A percentile compares a stretch with the other conserved stretches of the same genome.
These are phyloP conservation scores for Lipomyces lipofer DNA, from an alignment of 805 yeast species.

Conservation along the genomic window DNA sequence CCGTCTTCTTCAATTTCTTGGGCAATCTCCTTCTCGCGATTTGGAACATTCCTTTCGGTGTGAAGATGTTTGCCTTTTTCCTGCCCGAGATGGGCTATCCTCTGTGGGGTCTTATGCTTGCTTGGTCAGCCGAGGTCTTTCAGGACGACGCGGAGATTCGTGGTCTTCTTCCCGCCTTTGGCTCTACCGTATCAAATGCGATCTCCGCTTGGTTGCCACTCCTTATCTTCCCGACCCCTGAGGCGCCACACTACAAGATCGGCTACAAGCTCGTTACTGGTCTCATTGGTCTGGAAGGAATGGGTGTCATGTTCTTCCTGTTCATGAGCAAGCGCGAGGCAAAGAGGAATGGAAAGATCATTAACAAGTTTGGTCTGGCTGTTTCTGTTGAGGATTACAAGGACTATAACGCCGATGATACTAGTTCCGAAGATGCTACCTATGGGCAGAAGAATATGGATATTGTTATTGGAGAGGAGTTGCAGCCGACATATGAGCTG, in stretches of 20 bases:
- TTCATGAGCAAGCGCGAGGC: constrained; percentile 17
- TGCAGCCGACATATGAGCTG: too few relatives aligned
- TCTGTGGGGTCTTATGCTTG: constrained; percentile 29
- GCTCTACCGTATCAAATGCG: constrained; percentile 38
- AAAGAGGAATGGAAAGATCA: not conserved
- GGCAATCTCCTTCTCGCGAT: constrained; percentile 42
- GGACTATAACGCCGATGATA: not conserved
- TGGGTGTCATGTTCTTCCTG: constrained; percentile 21
- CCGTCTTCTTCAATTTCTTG: constrained; percentile 8
- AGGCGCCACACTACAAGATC: constrained; percentile 35
- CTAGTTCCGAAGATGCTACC: too few relatives aligned
- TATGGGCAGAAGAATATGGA: too few relatives aligned
- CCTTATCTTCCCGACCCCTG: constrained; percentile 43
- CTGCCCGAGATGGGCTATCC: constrained; percentile 18
- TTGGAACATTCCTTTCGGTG: constrained; percentile 46
- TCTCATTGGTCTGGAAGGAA: constrained; percentile 4
- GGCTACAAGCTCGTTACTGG: constrained; percentile 32
- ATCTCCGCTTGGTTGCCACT: constrained; percentile 45
- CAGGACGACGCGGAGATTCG: constrained; percentile 37
- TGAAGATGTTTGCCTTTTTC: constrained; percentile 31
- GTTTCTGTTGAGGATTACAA: constrained; percentile 19
- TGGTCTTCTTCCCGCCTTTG: constrained; percentile 37
- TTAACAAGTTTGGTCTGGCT: constrained; percentile 21
- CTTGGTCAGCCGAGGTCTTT: constrained; percentile 34
- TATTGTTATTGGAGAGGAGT: too few relatives aligned